Evolutionary conservation across 2,329 filamentous ascomycete species (phyloP).

Genomic region (Sclerotinia minor): DNA sequence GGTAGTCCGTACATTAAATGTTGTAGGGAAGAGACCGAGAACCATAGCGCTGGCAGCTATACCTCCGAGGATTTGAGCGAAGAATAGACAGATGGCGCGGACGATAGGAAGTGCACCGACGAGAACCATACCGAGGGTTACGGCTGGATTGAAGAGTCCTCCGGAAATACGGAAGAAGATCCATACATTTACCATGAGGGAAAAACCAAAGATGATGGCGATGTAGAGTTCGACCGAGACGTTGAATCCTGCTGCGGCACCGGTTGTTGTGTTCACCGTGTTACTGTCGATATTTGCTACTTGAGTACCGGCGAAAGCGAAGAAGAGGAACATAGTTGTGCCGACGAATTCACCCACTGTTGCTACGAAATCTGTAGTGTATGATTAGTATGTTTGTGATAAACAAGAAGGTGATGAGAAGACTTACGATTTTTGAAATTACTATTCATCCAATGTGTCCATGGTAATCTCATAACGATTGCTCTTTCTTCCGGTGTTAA

Average conservation of each 20-base stretch:
- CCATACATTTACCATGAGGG: conserved; percentile 55
- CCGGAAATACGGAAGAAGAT: conserved; percentile 54
- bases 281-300: conserved; percentile 37
- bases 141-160: conserved; percentile 54
- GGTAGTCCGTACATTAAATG: conserved; percentile 49
- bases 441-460: conserved; percentile 51
- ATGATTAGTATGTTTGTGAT: not conserved
- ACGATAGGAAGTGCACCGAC: conserved; percentile 42
- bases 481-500: conserved; percentile 46
- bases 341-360: conserved; percentile 40
- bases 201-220: conserved; percentile 41
- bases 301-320: conserved; percentile 41
- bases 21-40: conserved; percentile 40
- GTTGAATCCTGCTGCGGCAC: conserved; percentile 16
- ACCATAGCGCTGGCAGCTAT: conserved; percentile 46
- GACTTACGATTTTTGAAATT: conserved; percentile 46
- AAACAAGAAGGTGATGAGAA: not conserved
- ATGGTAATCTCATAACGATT: conserved; percentile 48
- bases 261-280: conserved; percentile 6
- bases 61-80: conserved; percentile 43
- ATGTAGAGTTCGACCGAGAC: conserved; percentile 46
- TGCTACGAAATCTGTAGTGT: conserved; percentile 35
- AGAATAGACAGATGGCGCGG: conserved; percentile 41
- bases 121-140: conserved; percentile 43
- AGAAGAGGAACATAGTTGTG: conserved; percentile 44